Base-by-base conservation (phyloP, 805 yeast species). In the Citeromyces matritensis region DNA sequence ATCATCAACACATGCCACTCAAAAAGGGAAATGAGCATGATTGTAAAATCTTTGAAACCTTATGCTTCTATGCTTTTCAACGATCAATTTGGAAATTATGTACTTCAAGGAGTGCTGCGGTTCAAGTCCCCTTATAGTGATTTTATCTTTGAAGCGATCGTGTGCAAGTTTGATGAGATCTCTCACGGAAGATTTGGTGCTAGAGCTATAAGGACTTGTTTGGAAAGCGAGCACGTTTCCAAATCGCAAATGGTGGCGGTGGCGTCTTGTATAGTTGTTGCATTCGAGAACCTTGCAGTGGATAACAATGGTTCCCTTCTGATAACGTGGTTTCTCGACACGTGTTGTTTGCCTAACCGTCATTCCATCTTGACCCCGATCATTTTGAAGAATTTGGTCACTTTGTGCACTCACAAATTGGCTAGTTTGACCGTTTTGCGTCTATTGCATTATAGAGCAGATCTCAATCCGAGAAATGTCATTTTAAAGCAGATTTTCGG, bases 31-130 rank as follows among this genome's bases (percentile, higher is more conserved):
- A 77, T 71, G 50, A 56, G 63, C 42, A 49, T 79, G 30, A 80
- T 91, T 28, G 73, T 77, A 6, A 59, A 68, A 15, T 69, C 84
- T 26, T 64, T 91, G 39, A 69, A 71, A 37, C 91, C 94, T 2
- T 85, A 79, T 46, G 70, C 91, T 30, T 82, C 80, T 1, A 82
- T 86, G 31, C 60, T 91, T 40, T 80, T 91, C 49, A 77, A 85
- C 46, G 98, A 91, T 49, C 97, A 91, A 49, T 91, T 81, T 60
- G 98, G 97, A 37, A 91, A 91, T 52, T 91, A 91, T 51, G 96
- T 86, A 11, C 70, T 91, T 34, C 98, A 91, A 55, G 83, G 96
- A 34, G 91, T 95, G 44, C 65, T 86, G 41, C 82, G 82, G 47
- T 88, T 86, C 57, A 91, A 88, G 0, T 57, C 79, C 5, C 95